A percentile compares a stretch with the other conserved stretches of the same genome.
phyloP scores from a whole-genome alignment of 73 alveolate genomes.

The Symbiodinium pilosum region DNA sequence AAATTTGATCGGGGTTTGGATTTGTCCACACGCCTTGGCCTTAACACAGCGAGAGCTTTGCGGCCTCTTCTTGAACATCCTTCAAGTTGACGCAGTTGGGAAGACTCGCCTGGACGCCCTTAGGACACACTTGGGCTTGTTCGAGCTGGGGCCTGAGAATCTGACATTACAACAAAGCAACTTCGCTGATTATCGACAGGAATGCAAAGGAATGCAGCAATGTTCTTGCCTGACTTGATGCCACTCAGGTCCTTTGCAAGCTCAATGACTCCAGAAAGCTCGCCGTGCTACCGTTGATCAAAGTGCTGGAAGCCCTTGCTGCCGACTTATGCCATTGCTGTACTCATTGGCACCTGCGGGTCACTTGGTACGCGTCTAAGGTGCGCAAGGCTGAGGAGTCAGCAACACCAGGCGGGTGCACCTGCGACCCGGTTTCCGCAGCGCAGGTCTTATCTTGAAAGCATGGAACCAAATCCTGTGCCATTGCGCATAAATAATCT shows the following conservation, averaged over 20 bases:
- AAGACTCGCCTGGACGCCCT: neutral
- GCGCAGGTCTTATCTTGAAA: slow-evolving; percentile 3
- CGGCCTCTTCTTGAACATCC: too few species aligned
- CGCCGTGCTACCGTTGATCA: slow-evolving; percentile 89
- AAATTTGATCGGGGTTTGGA: slow-evolving; percentile 78
- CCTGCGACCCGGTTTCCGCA: slow-evolving; percentile 66
- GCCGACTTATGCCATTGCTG: neutral
- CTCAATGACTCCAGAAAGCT: slow-evolving; percentile 87
- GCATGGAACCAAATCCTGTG: neutral
- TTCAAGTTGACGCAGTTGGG: too few species aligned
- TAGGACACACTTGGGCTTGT: slow-evolving; percentile 85
- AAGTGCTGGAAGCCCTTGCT: slow-evolving; percentile 77
- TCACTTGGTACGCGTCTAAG: neutral
- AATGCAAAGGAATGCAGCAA: neutral
- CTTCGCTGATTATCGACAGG: neutral
- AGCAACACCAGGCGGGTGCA: slow-evolving; percentile 54
- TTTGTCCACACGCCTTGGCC: slow-evolving; percentile 54
- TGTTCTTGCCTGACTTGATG: neutral
- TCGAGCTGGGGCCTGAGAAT: slow-evolving; percentile 33
- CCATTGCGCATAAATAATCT: neutral
- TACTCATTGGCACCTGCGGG: neutral
- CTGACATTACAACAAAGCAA: too few species aligned
- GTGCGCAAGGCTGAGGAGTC: slow-evolving; percentile 89
- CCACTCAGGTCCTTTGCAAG: slow-evolving; percentile 54
- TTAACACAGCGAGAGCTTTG: too few species aligned